phyloP scores from a whole-genome alignment of 345 rosid species.

The Ceriops tagal region DNA sequence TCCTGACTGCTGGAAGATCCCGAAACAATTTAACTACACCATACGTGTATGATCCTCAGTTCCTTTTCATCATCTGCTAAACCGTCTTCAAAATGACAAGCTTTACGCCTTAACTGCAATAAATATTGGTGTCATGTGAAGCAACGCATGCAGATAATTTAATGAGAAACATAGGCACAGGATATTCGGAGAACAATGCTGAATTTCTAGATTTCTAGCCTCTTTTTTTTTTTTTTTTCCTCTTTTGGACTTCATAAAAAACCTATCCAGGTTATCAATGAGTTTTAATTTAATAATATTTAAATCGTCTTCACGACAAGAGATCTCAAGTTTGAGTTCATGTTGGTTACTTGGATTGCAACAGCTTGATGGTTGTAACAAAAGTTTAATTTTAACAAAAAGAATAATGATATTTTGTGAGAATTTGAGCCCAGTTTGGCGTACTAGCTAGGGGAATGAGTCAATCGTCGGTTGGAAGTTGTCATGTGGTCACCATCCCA shows the following conservation, averaged over 20 bases:
- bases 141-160: neutral
- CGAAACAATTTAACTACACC: neutral
- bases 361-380: neutral
- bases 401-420: neutral
- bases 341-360: no score
- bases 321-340: no score
- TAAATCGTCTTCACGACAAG: no score
- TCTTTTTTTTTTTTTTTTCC: no score
- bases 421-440: neutral
- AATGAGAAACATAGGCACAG: no score
- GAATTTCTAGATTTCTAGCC: no score
- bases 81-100: neutral
- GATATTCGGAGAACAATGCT: no score
- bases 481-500: conserved; percentile 1
- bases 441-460: neutral
- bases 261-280: no score
- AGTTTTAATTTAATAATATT: no score
- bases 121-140: neutral
- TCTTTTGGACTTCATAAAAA: no score
- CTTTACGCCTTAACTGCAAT: neutral
- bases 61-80: neutral
- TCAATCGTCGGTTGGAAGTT: neutral
- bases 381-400: neutral
- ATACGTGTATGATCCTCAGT: neutral
- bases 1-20: neutral